phyloP scores from a whole-genome alignment of 139 green algal genomes.

The Astrephomene gubernaculifera region DNA sequence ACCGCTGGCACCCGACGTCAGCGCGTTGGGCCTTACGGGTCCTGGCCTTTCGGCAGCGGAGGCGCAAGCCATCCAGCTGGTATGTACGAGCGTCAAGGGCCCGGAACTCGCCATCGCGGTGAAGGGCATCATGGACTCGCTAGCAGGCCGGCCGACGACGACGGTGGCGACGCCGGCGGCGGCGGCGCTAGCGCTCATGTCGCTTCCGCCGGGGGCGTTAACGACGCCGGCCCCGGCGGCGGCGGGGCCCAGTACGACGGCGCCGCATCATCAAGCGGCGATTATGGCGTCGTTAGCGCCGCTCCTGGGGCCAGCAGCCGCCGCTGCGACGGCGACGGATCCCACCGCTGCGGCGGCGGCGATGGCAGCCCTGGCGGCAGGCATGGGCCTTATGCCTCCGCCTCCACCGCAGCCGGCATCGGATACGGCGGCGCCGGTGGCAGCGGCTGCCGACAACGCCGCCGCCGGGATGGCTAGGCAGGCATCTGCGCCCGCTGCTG shows the following conservation, averaged over 20 bases:
- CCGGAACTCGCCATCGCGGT: constrained; percentile 15
- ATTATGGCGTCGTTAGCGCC: background rate
- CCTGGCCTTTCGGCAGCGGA: constrained; percentile 33
- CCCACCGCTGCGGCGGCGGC: too few species aligned
- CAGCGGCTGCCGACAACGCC: too few species aligned
- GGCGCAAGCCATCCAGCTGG: constrained; percentile 41
- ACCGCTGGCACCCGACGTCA: constrained; percentile 25
- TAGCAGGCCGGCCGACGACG: background rate
- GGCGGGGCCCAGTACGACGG: background rate
- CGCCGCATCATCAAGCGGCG: background rate
- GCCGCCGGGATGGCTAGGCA: too few species aligned
- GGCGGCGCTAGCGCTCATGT: constrained; percentile 10
- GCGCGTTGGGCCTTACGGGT: constrained; percentile 10
- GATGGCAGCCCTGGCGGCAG: background rate
- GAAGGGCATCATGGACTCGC: constrained; percentile 38
- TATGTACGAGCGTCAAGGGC: constrained; percentile 29
- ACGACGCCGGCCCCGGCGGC: background rate
- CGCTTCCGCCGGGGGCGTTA: constrained; percentile 6
- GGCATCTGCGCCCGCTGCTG: too few species aligned
- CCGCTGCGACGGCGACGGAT: too few species aligned
- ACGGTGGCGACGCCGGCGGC: background rate
- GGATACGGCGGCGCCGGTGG: too few species aligned
- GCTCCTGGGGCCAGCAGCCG: background rate
- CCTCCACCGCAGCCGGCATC: too few species aligned
- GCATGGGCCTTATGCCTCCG: background rate